These are phyloP conservation scores for Penicillium roqueforti DNA, from an alignment of 495 filamentous ascomycete species.

Conservation along the genomic window DNA sequence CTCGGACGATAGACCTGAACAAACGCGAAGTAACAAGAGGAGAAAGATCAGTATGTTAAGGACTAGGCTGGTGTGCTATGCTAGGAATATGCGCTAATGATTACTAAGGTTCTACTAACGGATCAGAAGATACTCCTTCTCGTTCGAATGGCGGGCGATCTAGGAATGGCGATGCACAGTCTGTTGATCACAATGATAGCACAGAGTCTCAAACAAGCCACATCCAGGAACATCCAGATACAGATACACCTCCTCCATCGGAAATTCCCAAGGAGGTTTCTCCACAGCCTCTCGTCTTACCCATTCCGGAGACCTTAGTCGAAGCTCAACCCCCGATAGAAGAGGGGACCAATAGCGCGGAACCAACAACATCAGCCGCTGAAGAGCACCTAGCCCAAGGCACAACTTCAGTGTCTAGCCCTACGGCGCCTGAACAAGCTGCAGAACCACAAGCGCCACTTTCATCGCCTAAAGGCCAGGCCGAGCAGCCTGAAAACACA, in stretches of 20 bases:
- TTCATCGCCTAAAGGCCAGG: constrained; percentile 5
- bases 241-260: neutral
- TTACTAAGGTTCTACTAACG: constrained; percentile 15
- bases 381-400: neutral
- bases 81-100: constrained; percentile 3
- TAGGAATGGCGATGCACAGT: neutral
- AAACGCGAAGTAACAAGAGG: constrained; percentile 21
- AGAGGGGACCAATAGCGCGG: neutral
- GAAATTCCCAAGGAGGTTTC: neutral
- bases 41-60: constrained; percentile 21
- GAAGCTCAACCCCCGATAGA: neutral
- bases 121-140: neutral
- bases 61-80: neutral
- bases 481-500: neutral
- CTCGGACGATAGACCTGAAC: constrained; percentile 13
- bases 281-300: neutral
- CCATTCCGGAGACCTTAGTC: neutral
- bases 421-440: neutral
- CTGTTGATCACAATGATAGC: constrained; percentile 11
- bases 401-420: neutral
- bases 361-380: neutral
- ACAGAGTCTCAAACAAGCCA: neutral
- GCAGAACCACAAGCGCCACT: neutral
- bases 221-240: neutral
- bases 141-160: constrained; percentile 1